Evolutionary conservation across 208 protist species (phyloP).

Genomic region (Tritrichomonas musculus): DNA sequence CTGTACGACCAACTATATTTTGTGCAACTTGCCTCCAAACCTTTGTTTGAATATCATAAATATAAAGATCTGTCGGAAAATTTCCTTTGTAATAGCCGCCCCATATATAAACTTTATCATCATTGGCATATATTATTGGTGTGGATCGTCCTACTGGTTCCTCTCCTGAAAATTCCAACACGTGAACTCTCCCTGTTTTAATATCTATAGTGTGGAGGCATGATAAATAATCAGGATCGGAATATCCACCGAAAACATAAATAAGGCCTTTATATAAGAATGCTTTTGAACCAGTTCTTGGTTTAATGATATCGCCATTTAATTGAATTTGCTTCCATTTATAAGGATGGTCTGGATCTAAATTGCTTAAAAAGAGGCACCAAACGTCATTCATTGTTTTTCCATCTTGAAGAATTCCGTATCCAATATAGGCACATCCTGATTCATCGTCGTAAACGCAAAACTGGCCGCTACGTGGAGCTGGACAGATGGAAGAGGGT

Average conservation of each 20-base stretch:
- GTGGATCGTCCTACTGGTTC: neutral
- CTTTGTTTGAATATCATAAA: neutral
- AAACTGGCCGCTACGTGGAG: neutral
- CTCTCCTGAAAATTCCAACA: neutral
- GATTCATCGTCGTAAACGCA: neutral
- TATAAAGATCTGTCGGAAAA: neutral
- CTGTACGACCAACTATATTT: neutral
- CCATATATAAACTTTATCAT: neutral
- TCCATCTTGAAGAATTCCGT: neutral
- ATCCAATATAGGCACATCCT: neutral
- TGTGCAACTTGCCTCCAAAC: neutral
- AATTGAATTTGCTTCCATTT: neutral
- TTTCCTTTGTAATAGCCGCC: neutral
- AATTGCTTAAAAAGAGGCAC: neutral
- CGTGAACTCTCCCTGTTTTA: neutral
- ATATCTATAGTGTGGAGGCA: neutral
- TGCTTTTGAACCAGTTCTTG: neutral
- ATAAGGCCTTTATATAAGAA: neutral
- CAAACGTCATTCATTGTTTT: neutral
- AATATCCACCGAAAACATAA: neutral
- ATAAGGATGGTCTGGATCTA: neutral
- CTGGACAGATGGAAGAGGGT: neutral
- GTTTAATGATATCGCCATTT: neutral
- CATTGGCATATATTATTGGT: neutral
- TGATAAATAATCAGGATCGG: neutral